phyloP scores from a whole-genome alignment of 306 rosid species.

The Malus fusca region DNA sequence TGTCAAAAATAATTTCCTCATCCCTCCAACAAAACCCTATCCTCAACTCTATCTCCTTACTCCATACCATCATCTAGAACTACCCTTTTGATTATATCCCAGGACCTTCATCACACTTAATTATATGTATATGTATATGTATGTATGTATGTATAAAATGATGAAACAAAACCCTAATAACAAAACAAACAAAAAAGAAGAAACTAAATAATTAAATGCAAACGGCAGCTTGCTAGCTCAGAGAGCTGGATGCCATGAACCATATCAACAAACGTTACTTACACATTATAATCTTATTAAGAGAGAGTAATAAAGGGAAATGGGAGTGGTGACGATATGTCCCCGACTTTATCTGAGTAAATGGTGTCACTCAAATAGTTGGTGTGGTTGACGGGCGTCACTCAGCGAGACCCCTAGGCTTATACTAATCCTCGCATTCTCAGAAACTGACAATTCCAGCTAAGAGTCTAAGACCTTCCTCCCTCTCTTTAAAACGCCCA shows the following conservation, averaged over 20 bases:
- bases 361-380: neutral
- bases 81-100: neutral
- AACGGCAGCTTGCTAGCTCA: neutral
- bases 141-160: neutral
- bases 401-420: neutral
- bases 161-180: neutral
- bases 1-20: neutral
- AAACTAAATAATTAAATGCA: neutral
- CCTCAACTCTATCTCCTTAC: neutral
- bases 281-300: neutral
- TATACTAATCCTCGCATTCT: neutral
- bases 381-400: conserved; percentile 7
- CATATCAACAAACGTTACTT: too few relatives aligned
- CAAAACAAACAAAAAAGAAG: neutral
- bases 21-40: neutral
- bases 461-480: neutral
- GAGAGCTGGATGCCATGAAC: neutral
- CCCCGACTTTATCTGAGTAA: neutral
- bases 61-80: neutral
- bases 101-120: neutral
- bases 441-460: conserved; percentile 1
- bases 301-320: neutral
- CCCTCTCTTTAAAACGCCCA: neutral
- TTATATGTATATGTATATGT: neutral
- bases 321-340: neutral